phyloP scores from a whole-genome alignment of 345 rosid species.

The Eucalyptus dawsonii region DNA sequence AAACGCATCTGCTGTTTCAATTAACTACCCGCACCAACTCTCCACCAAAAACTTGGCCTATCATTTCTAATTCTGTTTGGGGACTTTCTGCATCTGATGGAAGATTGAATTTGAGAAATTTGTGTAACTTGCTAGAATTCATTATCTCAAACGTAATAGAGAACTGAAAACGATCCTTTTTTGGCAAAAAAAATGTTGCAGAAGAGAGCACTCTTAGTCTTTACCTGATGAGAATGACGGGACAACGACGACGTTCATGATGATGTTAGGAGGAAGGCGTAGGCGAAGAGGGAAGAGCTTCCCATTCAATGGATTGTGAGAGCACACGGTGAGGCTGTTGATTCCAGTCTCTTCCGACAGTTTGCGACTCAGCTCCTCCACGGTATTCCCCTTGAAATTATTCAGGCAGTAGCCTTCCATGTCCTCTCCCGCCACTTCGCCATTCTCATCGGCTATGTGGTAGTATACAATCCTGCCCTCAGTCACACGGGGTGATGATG shows the following conservation, averaged over 20 bases:
- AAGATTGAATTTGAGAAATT: neutral
- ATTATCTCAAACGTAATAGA: neutral
- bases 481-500: neutral
- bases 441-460: constrained; percentile 66
- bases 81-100: neutral
- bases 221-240: constrained; percentile 37
- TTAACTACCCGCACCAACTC: neutral
- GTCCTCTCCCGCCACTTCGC: constrained; percentile 54
- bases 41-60: neutral
- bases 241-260: constrained; percentile 67
- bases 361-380: constrained; percentile 55
- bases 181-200: neutral
- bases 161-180: neutral
- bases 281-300: constrained; percentile 75
- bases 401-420: constrained; percentile 28
- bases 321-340: constrained; percentile 62
- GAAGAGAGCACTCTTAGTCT: neutral
- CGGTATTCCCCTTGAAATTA: constrained; percentile 77
- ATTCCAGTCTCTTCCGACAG: constrained; percentile 64
- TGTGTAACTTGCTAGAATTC: neutral
- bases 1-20: neutral
- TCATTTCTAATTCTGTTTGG: neutral
- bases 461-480: constrained; percentile 81
- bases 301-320: constrained; percentile 79
- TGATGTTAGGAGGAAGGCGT: constrained; percentile 90